Evolutionary conservation across 2,329 filamentous ascomycete species (phyloP).

Genomic region (Cladosporium velox): DNA sequence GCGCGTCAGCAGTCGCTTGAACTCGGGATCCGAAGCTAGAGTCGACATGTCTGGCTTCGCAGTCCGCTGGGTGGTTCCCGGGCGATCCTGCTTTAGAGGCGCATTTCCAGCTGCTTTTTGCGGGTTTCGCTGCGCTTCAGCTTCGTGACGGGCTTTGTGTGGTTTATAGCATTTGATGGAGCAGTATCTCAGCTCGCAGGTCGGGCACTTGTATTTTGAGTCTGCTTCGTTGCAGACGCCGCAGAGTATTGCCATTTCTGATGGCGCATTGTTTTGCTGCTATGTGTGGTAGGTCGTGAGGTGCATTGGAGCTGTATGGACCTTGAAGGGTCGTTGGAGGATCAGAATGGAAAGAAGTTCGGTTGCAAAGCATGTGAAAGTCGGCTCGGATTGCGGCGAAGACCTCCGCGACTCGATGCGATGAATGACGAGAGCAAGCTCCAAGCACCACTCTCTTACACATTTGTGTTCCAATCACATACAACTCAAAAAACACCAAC

Average conservation of each 20-base stretch:
- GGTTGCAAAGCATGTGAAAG: slow-evolving; percentile 21
- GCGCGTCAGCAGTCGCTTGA: slow-evolving; percentile 36
- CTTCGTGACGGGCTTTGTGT: slow-evolving; percentile 38
- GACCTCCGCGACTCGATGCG: slow-evolving; percentile 24
- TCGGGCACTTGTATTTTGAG: slow-evolving; percentile 56
- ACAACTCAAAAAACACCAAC: background rate
- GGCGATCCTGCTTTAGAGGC: slow-evolving; percentile 23
- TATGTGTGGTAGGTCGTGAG: background rate
- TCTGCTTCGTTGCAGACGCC: slow-evolving; percentile 46
- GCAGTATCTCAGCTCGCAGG: slow-evolving; percentile 49
- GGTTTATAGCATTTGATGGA: slow-evolving; percentile 43
- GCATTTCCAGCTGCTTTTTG: slow-evolving; percentile 4
- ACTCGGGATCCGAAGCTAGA: slow-evolving; percentile 38
- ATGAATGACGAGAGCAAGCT: slow-evolving; percentile 18
- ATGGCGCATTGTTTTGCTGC: slow-evolving; percentile 21
- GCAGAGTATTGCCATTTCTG: slow-evolving; percentile 42
- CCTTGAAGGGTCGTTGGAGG: background rate
- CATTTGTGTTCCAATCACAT: background rate
- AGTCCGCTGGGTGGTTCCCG: slow-evolving; percentile 29
- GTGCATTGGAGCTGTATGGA: background rate
- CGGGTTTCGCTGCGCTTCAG: slow-evolving; percentile 19
- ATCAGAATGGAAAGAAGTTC: background rate
- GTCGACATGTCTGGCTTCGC: slow-evolving; percentile 34
- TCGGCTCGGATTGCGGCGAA: slow-evolving; percentile 21
- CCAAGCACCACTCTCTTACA: background rate